Conservation (phyloP, 1,284 basidiomycete species). For the Leucoagaricus sp. region DNA sequence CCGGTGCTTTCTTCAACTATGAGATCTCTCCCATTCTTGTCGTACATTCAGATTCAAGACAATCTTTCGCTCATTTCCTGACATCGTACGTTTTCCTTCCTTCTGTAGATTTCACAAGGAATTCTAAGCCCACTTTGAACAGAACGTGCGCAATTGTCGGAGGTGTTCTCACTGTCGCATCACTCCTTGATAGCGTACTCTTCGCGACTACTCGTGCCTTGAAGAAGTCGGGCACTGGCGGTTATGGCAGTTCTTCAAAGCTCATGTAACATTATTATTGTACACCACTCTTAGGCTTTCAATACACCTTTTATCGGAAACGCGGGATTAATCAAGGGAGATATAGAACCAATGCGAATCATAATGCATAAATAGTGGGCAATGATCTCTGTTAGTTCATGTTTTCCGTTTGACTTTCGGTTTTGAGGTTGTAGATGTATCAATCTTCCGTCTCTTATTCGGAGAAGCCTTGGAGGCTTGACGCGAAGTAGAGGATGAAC, state of each 20-base stretch:
- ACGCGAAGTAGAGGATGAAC: slow-evolving; percentile 29
- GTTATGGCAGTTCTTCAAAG: slow-evolving; percentile 35
- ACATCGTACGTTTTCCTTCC: slow-evolving; percentile 72
- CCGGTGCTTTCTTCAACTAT: slow-evolving; percentile 94
- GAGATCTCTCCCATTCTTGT: slow-evolving; percentile 98
- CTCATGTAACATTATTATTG: slow-evolving; percentile 35
- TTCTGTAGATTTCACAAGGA: neutral
- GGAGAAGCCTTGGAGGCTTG: slow-evolving; percentile 22
- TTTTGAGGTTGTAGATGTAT: slow-evolving; percentile 13
- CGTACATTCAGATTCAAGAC: slow-evolving; percentile 87
- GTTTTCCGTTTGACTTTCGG: slow-evolving; percentile 7
- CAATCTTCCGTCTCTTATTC: slow-evolving; percentile 35
- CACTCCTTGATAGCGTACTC: slow-evolving; percentile 86
- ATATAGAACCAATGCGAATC: neutral
- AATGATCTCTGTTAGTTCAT: neutral
- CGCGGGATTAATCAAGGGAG: neutral
- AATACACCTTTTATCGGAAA: slow-evolving; percentile 1
- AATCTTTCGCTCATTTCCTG: slow-evolving; percentile 96
- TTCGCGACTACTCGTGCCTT: slow-evolving; percentile 74
- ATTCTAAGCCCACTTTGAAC: slow-evolving; percentile 8
- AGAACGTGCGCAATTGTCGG: slow-evolving; percentile 98
- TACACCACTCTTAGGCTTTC: slow-evolving; percentile 5
- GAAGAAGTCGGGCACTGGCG: slow-evolving; percentile 56
- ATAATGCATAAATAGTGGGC: neutral
- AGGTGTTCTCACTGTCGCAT: slow-evolving; percentile 94